A percentile compares a stretch with the other conserved stretches of the same genome.
Evolutionary conservation across 768 basidiomycete genomes (phyloP).

Genomic region (Suillus alpinus): DNA sequence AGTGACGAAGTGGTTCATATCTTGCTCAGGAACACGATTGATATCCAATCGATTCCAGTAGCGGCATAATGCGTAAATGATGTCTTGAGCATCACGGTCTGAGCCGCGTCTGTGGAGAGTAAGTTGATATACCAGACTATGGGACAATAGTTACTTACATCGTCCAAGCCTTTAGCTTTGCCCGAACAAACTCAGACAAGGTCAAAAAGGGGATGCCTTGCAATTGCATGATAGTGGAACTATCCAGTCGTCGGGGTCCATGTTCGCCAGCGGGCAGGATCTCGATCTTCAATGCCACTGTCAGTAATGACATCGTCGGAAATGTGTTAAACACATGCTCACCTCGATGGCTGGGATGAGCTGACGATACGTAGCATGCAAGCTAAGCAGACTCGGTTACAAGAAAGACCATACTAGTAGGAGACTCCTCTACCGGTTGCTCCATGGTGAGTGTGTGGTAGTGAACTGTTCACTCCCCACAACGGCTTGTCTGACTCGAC

Average conservation of each 20-base stretch:
- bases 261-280: constrained; percentile 79
- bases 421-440: constrained; percentile 57
- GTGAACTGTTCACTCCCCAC: constrained; percentile 62
- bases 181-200: constrained; percentile 82
- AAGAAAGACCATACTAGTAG: neutral
- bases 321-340: constrained; percentile 18
- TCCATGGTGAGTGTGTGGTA: constrained; percentile 78
- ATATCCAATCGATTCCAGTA: constrained; percentile 85
- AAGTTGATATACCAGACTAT: constrained; percentile 12
- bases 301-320: neutral
- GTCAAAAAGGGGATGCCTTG: constrained; percentile 77
- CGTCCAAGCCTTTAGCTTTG: constrained; percentile 81
- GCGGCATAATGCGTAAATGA: constrained; percentile 63
- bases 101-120: constrained; percentile 51
- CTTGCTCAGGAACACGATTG: constrained; percentile 81
- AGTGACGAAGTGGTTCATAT: constrained; percentile 76
- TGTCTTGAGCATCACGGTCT: constrained; percentile 77
- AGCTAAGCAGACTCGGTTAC: constrained; percentile 37
- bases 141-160: constrained; percentile 48
- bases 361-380: constrained; percentile 74
- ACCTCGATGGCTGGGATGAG: constrained; percentile 79
- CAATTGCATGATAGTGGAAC: constrained; percentile 62
- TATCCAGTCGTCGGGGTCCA: constrained; percentile 73
- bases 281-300: constrained; percentile 55
- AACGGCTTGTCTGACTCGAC: constrained; percentile 75